Conservation (phyloP, 2,329 filamentous ascomycete genomes). For the Diaporthe eres region DNA sequence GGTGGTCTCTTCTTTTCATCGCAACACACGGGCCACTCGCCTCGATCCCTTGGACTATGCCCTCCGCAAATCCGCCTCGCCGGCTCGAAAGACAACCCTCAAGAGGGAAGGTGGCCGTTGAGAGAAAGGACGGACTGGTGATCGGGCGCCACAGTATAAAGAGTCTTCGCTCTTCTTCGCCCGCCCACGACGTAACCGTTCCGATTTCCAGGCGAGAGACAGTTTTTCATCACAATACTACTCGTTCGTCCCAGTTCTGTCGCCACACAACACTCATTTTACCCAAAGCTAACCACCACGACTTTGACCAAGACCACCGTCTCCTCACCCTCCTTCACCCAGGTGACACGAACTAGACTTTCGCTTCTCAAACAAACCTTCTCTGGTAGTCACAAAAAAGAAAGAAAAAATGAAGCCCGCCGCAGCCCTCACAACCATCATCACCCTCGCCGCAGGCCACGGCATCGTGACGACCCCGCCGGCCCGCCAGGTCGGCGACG, state of each 20-base stretch:
- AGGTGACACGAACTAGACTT: background rate
- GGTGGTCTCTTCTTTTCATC: background rate
- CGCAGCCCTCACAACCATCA: slow-evolving; percentile 40
- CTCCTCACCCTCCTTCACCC: slow-evolving; percentile 5
- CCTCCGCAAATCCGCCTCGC: background rate
- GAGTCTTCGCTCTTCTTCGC: background rate
- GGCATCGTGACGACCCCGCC: slow-evolving; percentile 44
- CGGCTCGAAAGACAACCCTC: background rate
- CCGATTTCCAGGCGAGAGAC: background rate
- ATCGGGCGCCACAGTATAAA: background rate
- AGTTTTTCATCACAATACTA: slow-evolving; percentile 14
- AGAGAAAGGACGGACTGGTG: background rate
- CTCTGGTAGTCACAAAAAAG: too few relatives aligned
- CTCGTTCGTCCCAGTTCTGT: slow-evolving; percentile 11
- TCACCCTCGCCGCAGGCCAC: slow-evolving; percentile 41
- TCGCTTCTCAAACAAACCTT: slow-evolving; percentile 5
- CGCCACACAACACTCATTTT: slow-evolving; percentile 1
- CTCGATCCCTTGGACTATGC: background rate
- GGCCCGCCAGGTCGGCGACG: slow-evolving; percentile 43
- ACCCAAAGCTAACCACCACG: background rate
- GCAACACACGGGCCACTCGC: background rate
- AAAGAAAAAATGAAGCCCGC: slow-evolving; percentile 34
- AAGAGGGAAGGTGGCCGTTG: slow-evolving; percentile 23
- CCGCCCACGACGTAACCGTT: background rate
- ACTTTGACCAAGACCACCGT: background rate